Percentiles rank a stretch among this genome's conserved stretches.
phyloP scores from a whole-genome alignment of 495 filamentous ascomycete genomes.

The Podospora didyma region DNA sequence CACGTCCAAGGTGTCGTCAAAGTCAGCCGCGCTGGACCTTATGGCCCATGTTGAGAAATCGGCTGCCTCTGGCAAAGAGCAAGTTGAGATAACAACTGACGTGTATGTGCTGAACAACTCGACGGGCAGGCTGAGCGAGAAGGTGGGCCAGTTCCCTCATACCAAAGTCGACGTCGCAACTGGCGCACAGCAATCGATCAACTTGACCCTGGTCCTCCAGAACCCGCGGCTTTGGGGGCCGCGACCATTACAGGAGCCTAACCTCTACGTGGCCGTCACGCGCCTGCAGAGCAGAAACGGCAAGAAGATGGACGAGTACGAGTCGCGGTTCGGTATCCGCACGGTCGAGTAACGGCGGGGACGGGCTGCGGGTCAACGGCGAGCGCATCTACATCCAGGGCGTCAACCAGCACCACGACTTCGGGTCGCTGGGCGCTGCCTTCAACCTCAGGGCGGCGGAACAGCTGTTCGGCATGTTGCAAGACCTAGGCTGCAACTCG shows the following conservation, averaged over 20 bases:
- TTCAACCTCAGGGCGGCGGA: slow-evolving; percentile 42
- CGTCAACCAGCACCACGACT: slow-evolving; percentile 45
- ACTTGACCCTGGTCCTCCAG: slow-evolving; percentile 26
- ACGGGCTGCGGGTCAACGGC: slow-evolving; percentile 41
- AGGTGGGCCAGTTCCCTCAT: background rate
- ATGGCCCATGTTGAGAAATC: slow-evolving; percentile 39
- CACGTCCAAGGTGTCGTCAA: slow-evolving; percentile 35
- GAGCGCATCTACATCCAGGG: slow-evolving; percentile 37
- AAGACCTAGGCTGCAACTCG: slow-evolving; percentile 45
- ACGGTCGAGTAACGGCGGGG: slow-evolving; percentile 29
- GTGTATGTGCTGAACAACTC: slow-evolving; percentile 20
- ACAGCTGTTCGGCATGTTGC: slow-evolving; percentile 40
- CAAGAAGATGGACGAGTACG: slow-evolving; percentile 39
- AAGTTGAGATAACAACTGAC: slow-evolving; percentile 27
- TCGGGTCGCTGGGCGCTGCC: slow-evolving; percentile 41
- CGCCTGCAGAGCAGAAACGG: slow-evolving; percentile 17
- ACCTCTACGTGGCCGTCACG: slow-evolving; percentile 45
- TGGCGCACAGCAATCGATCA: slow-evolving; percentile 29
- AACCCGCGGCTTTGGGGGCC: slow-evolving; percentile 47
- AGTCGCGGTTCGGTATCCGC: slow-evolving; percentile 46
- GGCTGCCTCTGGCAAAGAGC: slow-evolving; percentile 10
- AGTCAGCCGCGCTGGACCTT: slow-evolving; percentile 36
- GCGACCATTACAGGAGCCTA: slow-evolving; percentile 38
- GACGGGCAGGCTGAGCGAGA: slow-evolving; percentile 12
- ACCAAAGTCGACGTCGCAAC: slow-evolving; percentile 24